Base-by-base conservation (phyloP, 2,329 filamentous ascomycete genomes). In the Malbranchea zuffiana region DNA sequence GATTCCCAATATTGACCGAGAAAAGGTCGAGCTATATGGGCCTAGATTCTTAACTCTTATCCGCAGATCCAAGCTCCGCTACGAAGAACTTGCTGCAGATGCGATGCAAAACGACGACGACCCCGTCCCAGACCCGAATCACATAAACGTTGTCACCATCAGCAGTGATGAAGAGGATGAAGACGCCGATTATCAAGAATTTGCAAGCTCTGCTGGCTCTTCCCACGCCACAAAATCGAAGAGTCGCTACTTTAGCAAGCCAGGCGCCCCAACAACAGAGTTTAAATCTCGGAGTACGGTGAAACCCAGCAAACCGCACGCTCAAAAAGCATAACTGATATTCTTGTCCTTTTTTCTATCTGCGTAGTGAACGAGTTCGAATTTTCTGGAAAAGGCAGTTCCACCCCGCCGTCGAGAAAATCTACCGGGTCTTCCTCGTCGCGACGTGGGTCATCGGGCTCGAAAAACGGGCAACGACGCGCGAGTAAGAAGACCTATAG, bases 21-120 rank as follows among this genome's bases (percentile, higher is more conserved):
- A 67, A 26, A 68, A 62, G 38, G 63, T 66, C 16, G 51, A 57
- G 23, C 54, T 56, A 18, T 66, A 66, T 43, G 65, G 65, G 13
- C 50, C 54, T 32, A 50, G 55, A 26, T 62, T 69, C 27, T 48
- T 68, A 20, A 59, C 52, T 25, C 51, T 68, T 11, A 53, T 67
- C 23, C 52, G 51, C 16, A 53, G 57, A 36, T 57, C 63, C 16
- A 55, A 57, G 33, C 50, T 55, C 16, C 54, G 58, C 16, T 67
- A 66, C 38, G 52, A 60, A 12, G 60, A 63, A 39, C 51, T 68
- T 44, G 61, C 57, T 47, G 46, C 61, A 51, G 63, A 69, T 13
- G 56, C 56, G 10, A 54, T 59, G 3, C 50, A 63, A 19, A 67
- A 65, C 2, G 71, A 75, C 44, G 68, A 68, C 25, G 25, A 18